Evolutionary conservation across 2,329 filamentous ascomycete species (phyloP).

Genomic region (Neophaeococcomyces mojaviensis): DNA sequence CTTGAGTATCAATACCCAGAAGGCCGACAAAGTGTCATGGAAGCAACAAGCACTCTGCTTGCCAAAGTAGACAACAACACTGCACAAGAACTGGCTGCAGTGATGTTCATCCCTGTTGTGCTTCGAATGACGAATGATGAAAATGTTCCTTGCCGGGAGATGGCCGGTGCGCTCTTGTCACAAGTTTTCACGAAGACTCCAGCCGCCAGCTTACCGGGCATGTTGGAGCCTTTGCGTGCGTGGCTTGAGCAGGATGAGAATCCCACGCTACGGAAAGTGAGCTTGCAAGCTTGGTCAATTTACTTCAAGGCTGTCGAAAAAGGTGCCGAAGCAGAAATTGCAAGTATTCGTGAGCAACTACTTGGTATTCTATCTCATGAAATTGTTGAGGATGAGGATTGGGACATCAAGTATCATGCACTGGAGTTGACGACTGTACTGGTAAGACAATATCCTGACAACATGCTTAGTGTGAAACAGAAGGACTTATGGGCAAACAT

Average conservation of each 20-base stretch:
- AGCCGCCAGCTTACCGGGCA: constrained; percentile 61
- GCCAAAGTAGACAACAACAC: constrained; percentile 76
- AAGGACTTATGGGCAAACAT: constrained; percentile 64
- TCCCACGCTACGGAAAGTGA: constrained; percentile 60
- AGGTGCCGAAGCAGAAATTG: constrained; percentile 46
- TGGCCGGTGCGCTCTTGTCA: constrained; percentile 71
- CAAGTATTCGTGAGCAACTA: constrained; percentile 11
- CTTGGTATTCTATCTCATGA: constrained; percentile 6
- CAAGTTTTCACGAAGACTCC: constrained; percentile 74
- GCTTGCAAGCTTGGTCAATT: constrained; percentile 71
- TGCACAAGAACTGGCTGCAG: constrained; percentile 71
- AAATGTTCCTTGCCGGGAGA: constrained; percentile 72
- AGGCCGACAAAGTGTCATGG: constrained; percentile 86
- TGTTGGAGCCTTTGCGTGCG: constrained; percentile 61
- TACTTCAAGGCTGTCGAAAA: constrained; percentile 67
- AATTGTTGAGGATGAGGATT: constrained; percentile 42
- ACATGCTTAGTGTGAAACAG: constrained; percentile 53
- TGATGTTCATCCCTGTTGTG: constrained; percentile 78
- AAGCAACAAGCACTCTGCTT: constrained; percentile 78
- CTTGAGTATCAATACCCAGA: constrained; percentile 83
- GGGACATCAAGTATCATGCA: constrained; percentile 66
- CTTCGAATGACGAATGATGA: constrained; percentile 84
- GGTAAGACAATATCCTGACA: constrained; percentile 56
- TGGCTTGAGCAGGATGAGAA: constrained; percentile 76
- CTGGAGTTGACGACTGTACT: constrained; percentile 64